phyloP scores from a whole-genome alignment of 345 rosid genomes.

The Barbarea vulgaris region DNA sequence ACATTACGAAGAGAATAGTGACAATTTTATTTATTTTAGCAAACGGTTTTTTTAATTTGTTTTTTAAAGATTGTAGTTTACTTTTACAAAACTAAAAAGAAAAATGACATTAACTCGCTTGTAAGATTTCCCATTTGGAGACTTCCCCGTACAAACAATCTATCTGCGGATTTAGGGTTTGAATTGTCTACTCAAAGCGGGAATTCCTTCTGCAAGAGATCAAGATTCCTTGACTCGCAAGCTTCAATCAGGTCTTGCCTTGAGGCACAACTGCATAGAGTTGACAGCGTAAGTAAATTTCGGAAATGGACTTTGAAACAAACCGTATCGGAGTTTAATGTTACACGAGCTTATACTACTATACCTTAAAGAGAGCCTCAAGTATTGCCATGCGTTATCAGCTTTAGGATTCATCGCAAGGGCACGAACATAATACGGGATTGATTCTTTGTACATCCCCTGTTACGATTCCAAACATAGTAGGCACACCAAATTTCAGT shows the following conservation, averaged over 20 bases:
- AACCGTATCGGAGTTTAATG: not conserved
- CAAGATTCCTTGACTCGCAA: constrained; percentile 94
- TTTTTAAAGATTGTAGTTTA: too few species aligned
- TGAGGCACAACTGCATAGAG: constrained; percentile 69
- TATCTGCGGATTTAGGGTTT: not conserved
- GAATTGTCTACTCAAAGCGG: constrained; percentile 55
- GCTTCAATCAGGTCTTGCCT: constrained; percentile 85
- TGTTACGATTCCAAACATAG: constrained; percentile 33
- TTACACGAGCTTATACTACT: not conserved
- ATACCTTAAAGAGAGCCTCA: constrained; percentile 94
- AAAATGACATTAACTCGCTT: not conserved
- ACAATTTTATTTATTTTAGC: not conserved
- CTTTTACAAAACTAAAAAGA: constrained; percentile 19
- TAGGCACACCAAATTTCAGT: not conserved
- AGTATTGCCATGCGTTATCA: constrained; percentile 98
- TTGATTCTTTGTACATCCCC: constrained; percentile 94
- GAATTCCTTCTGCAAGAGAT: constrained; percentile 82
- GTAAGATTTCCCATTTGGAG: constrained; percentile 15
- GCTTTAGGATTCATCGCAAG: constrained; percentile 99
- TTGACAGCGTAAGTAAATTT: not conserved
- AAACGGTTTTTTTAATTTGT: not conserved
- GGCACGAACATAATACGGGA: constrained; percentile 92
- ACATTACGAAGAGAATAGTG: not conserved
- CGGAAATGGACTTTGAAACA: not conserved
- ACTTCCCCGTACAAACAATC: constrained; percentile 1